Evolutionary conservation across 2,329 filamentous ascomycete species (phyloP), one percentile per base, ranked within the genome.

Genomic region (Neopestalotiopsis clavispora): DNA sequence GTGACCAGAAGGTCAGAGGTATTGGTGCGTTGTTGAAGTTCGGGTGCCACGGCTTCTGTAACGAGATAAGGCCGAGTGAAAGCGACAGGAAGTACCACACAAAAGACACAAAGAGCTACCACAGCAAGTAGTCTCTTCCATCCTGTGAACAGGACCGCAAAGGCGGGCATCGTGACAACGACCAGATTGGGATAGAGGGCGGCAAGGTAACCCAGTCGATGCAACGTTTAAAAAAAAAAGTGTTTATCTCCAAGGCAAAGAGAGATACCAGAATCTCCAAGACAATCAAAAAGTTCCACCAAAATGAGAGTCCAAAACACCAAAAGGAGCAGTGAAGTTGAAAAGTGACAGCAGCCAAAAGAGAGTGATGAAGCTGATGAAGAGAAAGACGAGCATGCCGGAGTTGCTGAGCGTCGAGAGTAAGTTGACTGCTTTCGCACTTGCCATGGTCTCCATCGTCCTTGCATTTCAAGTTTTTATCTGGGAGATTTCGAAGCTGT

Each of bases 281-380:
- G 58, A 70, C 71, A 66, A 72, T 73, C 72, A 75, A 75, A 52
- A 52, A 73, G 73, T 70, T 69, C 69, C 68, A 68, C 74, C 73
- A 78, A 78, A 76, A 74, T 68, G 69, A 68, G 72, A 73, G 72
- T 74, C 76, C 77, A 77, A 69, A 76, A 74, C 70, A 72, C 73
- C 73, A 78, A 77, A 77, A 71, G n/a, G 71, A 63, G 70, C 49
- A 68, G 70, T 68, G 69, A 68, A 64, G 58, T 68, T 68, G 52
- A 63, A 57, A 32, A 58, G 67, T 14, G 56, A 56, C 67, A 71
- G 71, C 34, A 63, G 68, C 69, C 66, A 75, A 72, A 72, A 71
- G 69, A 67, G 57, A 20, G 69, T 32, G 63, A 69, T 52, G 68
- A 72, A 34, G 66, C 67, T 40, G 45, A 58, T 52, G n/a, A 40